Evolutionary conservation across 2,329 filamentous ascomycete species (phyloP), one percentile per base, ranked within the genome.

Genomic region (Botrytis byssoidea): DNA sequence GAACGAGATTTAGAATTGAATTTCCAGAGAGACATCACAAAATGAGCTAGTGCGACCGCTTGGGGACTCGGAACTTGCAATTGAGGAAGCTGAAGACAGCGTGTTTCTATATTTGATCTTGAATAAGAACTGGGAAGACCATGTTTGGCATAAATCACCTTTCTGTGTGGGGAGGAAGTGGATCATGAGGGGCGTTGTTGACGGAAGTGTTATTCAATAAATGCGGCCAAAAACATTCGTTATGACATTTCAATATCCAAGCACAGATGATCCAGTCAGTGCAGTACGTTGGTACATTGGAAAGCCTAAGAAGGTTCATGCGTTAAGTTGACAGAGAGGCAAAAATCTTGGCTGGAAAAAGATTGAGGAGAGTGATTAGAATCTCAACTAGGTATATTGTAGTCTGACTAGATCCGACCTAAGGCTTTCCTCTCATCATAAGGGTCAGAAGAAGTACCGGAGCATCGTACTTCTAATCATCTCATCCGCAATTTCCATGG

Each of bases 51-150:
- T 55, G 22, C 35, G 40, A 29, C 63, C 71, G 67, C 72, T 71
- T 71, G 60, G 64, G 67, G 59, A 71, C 67, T 70, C 65, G 57
- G 59, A 65, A 64, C 22, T 46, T 25, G 71, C 37, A 40, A 57
- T 46, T 37, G 59, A 63, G 69, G 46, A 72, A 73, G 51, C 22
- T 73, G 16, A 51, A 48, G 57, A 63, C 51, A 29, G 51, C 35
- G 46, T 42, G 64, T 35, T 68, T 68, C 63, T 60, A 67, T 72
- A 72, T 68, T 72, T 63, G 57, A 48, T 37, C 48, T 59, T 46
- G 63, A 44, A 60, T 60, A 55, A 18, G 25, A 70, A n/a, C 37
- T 35, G 37, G 46, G 35, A 68, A 59, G 29, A 40, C 70, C 67
- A 61, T 61, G 67, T 32, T 32, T 32, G 44, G 44, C 29, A 25